phyloP scores from a whole-genome alignment of 805 yeast genomes.

The Kregervanrija fluxuum region DNA sequence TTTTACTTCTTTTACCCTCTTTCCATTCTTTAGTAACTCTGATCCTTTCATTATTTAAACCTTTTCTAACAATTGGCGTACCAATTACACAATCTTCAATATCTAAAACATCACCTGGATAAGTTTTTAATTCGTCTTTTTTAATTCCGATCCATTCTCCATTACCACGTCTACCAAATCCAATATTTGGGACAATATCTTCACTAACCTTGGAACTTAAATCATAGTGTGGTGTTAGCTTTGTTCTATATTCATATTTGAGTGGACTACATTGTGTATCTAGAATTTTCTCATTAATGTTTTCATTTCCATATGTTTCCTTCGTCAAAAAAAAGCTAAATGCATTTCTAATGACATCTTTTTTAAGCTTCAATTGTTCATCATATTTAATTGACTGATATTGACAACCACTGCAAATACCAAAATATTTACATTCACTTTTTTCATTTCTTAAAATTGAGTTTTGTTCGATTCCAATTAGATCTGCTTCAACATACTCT shows the following conservation, averaged over 20 bases:
- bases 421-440: slow-evolving; percentile 66
- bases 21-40: slow-evolving; percentile 36
- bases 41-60: slow-evolving; percentile 61
- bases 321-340: slow-evolving; percentile 55
- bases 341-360: slow-evolving; percentile 72
- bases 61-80: slow-evolving; percentile 67
- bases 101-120: slow-evolving; percentile 71
- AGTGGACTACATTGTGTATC: slow-evolving; percentile 57
- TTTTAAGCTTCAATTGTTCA: slow-evolving; percentile 66
- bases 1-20: slow-evolving; percentile 28
- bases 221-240: slow-evolving; percentile 88
- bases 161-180: slow-evolving; percentile 83
- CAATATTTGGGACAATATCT: slow-evolving; percentile 54
- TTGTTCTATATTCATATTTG: slow-evolving; percentile 75
- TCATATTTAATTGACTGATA: slow-evolving; percentile 72
- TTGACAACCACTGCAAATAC: slow-evolving; percentile 92
- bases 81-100: slow-evolving; percentile 94
- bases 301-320: slow-evolving; percentile 1
- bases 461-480: slow-evolving; percentile 36
- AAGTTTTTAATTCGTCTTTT: slow-evolving; percentile 15
- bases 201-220: slow-evolving; percentile 10
- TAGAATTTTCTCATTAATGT: slow-evolving; percentile 34
- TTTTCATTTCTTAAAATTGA: slow-evolving; percentile 21
- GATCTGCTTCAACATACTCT: slow-evolving; percentile 65
- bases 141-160: slow-evolving; percentile 42